phyloP scores from a whole-genome alignment of 2,329 filamentous ascomycete species.

The Endocalyx cinctus region DNA sequence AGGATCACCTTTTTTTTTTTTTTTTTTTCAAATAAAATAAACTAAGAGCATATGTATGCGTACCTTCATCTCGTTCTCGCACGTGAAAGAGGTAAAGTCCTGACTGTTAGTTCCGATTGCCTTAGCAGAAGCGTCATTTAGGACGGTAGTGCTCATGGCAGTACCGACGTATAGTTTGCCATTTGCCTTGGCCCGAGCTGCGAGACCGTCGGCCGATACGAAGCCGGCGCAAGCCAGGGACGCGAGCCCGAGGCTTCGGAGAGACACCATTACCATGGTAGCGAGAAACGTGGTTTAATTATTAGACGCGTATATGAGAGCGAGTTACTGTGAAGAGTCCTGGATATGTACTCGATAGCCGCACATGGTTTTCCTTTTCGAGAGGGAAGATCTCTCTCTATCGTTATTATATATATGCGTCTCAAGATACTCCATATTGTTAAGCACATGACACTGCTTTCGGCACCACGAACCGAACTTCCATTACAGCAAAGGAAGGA shows the following conservation, averaged over 20 bases:
- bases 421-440: no score
- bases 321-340: no score
- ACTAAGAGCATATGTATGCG: neutral
- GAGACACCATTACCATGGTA: neutral
- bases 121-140: constrained; percentile 1
- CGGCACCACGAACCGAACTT: no score
- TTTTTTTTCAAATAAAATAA: no score
- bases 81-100: constrained; percentile 2
- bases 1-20: no score
- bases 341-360: neutral
- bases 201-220: neutral
- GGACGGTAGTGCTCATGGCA: neutral
- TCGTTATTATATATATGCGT: no score
- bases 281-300: neutral
- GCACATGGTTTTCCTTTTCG: neutral
- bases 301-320: no score
- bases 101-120: constrained; percentile 1
- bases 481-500: no score
- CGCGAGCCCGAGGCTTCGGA: neutral
- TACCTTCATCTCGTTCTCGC: constrained; percentile 4
- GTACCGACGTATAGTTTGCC: neutral
- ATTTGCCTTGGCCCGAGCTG: neutral
- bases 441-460: neutral
- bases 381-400: no score
- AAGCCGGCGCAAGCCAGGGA: neutral